Base-by-base conservation (phyloP, 805 yeast species). In the Dipodascopsis tothii region DNA sequence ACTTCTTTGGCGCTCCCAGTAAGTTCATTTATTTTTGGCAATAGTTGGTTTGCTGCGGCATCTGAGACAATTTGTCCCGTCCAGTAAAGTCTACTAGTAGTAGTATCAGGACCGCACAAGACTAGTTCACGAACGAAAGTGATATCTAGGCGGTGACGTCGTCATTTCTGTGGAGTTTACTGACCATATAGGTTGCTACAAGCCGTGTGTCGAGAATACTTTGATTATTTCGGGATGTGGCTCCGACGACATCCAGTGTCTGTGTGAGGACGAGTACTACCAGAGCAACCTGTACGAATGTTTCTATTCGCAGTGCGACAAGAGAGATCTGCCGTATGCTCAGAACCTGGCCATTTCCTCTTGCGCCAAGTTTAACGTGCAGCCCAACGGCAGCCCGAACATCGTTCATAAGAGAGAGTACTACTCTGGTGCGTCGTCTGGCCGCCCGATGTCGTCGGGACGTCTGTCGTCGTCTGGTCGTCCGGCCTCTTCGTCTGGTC, bases 301-400 rank as follows among this genome's bases (percentile, higher is more conserved):
- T 36, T 33, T 49, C 18, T 48, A 46, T 21, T 49, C 53, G 17
- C 53, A 49, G 34, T 49, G 53, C 44, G 16, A 43, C 14, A 6
- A 38, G 7, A 33, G 46, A 27, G 53, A 49, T 33, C 39, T 49
- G 28, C 41, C 45, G 22, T 49, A 40, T 37, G 53, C 53, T 20
- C 53, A 49, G 36, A 49, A 49, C 34, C 9, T 47, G 40, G 53
- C 53, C 19, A 41, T 36, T 14, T 49, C 53, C 23, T 30, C 35
- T 23, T 49, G 53, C 39, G 38, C 46, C 20, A 35, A 27, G 33
- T 49, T 49, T 39, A 46, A 49, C 40, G 38, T 49, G 11, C 51
- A 46, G 45, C 44, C 50, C 2, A 45, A 45, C 34, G 51, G 45
- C n/a, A 47, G 46, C 41, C 53, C 53, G n/a, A 51, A 49, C 22